These are phyloP conservation scores for Leccinum truebloodii DNA, from an alignment of 768 basidiomycete genomes.

Conservation along the genomic window DNA sequence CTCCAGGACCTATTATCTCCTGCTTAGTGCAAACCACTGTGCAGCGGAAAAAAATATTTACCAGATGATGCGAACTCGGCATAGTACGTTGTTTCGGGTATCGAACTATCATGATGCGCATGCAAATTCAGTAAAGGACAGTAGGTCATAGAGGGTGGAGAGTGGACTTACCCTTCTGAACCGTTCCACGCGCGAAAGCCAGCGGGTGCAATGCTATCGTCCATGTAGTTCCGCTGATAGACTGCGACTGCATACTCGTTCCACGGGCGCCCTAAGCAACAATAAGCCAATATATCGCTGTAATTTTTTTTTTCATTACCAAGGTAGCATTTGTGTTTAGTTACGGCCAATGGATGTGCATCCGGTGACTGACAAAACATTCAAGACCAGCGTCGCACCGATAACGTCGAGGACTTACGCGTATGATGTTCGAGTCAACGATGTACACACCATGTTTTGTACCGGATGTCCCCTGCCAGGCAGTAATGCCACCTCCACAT, in stretches of 20 bases:
- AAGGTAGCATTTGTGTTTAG: conserved; percentile 49
- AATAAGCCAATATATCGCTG: neutral
- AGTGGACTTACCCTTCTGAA: conserved; percentile 17
- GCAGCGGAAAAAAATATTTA: neutral
- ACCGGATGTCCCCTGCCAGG: conserved; percentile 56
- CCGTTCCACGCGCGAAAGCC: conserved; percentile 49
- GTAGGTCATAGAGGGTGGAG: too few species aligned
- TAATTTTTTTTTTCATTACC: conserved; percentile 29
- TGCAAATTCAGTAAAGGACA: neutral
- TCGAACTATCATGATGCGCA: neutral
- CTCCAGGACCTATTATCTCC: neutral
- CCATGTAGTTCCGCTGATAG: neutral
- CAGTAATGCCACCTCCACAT: conserved; percentile 61
- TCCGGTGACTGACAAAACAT: conserved; percentile 48
- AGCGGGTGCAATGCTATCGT: conserved; percentile 48
- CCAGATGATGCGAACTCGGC: neutral
- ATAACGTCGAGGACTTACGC: neutral
- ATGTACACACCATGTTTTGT: conserved; percentile 39
- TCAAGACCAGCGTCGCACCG: conserved; percentile 23
- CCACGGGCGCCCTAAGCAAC: conserved; percentile 50
- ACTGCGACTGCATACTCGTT: conserved; percentile 30
- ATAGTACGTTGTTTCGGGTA: neutral
- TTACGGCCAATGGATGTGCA: conserved; percentile 51
- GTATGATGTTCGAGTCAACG: neutral
- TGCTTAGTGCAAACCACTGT: neutral